A percentile compares a stretch with the other conserved stretches of the same genome.
Conservation (phyloP, 169 alveolate genomes). For the Eimeria tenella region DNA sequence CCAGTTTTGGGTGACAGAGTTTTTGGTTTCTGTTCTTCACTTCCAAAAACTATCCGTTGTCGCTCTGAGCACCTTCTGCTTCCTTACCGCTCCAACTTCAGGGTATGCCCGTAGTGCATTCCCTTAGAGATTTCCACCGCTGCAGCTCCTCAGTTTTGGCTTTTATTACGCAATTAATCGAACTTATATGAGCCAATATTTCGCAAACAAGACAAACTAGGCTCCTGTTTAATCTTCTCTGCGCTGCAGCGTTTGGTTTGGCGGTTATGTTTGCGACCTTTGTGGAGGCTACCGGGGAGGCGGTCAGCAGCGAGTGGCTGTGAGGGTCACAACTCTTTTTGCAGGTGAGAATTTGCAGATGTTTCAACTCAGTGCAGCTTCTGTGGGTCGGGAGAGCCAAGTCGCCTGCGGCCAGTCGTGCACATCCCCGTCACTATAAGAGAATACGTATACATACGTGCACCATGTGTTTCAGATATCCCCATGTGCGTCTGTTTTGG, state of each 20-base stretch:
- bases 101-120: conserved; percentile 77
- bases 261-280: conserved; percentile 89
- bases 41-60: conserved; percentile 86
- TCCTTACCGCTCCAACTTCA: conserved; percentile 90
- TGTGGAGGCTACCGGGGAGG: conserved; percentile 89
- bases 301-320: conserved; percentile 83
- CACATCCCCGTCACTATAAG: too few species aligned
- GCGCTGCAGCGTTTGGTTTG: conserved; percentile 86
- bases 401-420: too few species aligned
- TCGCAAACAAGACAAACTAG: too few species aligned
- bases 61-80: conserved; percentile 85
- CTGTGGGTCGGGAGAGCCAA: too few species aligned
- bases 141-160: too few species aligned
- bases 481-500: too few species aligned
- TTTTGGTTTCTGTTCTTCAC: conserved; percentile 86
- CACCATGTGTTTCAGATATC: too few species aligned
- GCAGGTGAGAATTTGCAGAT: conserved; percentile 81
- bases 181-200: too few species aligned
- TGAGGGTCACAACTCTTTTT: conserved; percentile 87
- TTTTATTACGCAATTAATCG: too few species aligned
- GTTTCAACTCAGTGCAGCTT: too few species aligned
- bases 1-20: conserved; percentile 93
- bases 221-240: too few species aligned
- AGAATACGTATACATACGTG: too few species aligned
- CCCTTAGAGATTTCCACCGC: not conserved